These are phyloP conservation scores for Cutaneotrichosporon curvatum DNA, from an alignment of 1,284 basidiomycete species.

Conservation along the genomic window DNA sequence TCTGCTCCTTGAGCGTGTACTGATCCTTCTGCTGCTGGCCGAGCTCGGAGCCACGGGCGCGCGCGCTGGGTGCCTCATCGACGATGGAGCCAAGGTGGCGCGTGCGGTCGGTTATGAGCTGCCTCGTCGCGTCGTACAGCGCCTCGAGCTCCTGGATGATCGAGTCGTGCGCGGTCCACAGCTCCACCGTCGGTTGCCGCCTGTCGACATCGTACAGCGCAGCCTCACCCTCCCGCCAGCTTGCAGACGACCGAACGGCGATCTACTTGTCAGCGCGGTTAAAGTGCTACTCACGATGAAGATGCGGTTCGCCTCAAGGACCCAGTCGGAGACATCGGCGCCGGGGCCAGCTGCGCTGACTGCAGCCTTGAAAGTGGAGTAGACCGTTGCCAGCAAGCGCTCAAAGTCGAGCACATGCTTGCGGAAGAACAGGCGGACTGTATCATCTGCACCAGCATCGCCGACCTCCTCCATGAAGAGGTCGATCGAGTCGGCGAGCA, in stretches of 20 bases:
- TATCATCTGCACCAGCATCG: constrained; percentile 57
- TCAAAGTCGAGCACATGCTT: constrained; percentile 52
- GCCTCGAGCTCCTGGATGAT: constrained; percentile 64
- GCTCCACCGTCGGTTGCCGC: constrained; percentile 55
- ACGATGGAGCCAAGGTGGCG: constrained; percentile 49
- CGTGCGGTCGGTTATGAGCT: constrained; percentile 48
- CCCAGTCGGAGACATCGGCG: constrained; percentile 47
- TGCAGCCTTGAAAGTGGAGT: constrained; percentile 25
- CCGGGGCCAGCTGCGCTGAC: constrained; percentile 14
- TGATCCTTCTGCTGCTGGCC: constrained; percentile 26
- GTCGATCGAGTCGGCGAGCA: constrained; percentile 46
- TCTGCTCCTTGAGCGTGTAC: constrained; percentile 52
- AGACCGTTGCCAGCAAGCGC: constrained; percentile 38
- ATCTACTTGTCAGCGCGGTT: constrained; percentile 49
- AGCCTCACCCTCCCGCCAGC: constrained; percentile 64
- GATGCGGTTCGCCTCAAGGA: constrained; percentile 67
- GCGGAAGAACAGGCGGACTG: constrained; percentile 79
- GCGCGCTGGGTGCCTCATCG: constrained; percentile 34
- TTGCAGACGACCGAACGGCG: constrained; percentile 62
- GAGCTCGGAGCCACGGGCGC: constrained; percentile 3
- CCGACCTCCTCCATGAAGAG: constrained; percentile 23
- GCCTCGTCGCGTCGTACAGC: constrained; percentile 63
- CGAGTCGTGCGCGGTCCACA: constrained; percentile 71
- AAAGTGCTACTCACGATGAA: constrained; percentile 53
- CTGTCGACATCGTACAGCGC: constrained; percentile 66